Evolutionary conservation across 805 yeast genomes (phyloP).

Genomic region (Wickerhamiella vanderwaltii): DNA sequence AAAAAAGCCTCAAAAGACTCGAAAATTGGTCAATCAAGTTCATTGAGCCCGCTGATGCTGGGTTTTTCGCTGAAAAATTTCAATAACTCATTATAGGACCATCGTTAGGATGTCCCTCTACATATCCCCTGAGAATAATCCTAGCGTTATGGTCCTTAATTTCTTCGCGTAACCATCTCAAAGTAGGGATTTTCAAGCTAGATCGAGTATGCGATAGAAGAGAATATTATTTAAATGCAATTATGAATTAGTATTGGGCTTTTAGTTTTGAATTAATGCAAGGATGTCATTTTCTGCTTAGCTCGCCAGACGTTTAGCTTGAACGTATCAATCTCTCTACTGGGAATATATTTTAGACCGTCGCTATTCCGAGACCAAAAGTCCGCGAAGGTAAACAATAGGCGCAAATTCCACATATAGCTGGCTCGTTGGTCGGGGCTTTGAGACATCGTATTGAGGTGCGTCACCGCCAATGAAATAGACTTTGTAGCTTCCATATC

Average conservation of each 20-base stretch:
- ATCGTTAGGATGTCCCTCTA: too few species aligned
- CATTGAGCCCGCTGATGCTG: slow-evolving; percentile 23
- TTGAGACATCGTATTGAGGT: slow-evolving; percentile 8
- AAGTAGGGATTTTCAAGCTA: too few species aligned
- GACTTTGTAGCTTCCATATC: slow-evolving; percentile 4
- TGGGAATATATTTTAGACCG: slow-evolving; percentile 13
- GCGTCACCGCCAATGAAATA: background rate
- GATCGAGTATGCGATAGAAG: too few species aligned
- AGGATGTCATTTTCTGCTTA: background rate
- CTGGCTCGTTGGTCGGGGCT: slow-evolving; percentile 2
- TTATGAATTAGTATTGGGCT: too few species aligned
- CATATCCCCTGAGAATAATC: too few species aligned
- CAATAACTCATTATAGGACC: too few species aligned
- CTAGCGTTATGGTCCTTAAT: too few species aligned
- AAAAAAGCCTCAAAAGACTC: slow-evolving; percentile 10
- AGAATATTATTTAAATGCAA: too few species aligned
- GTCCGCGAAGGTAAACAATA: slow-evolving; percentile 10
- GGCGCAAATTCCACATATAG: slow-evolving; percentile 10
- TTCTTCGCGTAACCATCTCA: too few species aligned
- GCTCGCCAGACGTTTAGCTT: slow-evolving; percentile 13
- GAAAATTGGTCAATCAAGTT: slow-evolving; percentile 18
- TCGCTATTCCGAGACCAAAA: slow-evolving; percentile 14
- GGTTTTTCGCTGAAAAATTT: slow-evolving; percentile 14
- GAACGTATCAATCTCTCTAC: slow-evolving; percentile 15
- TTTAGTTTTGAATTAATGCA: too few species aligned